Base-by-base conservation (phyloP, 371 early-diverging fungal species). In the Rhizopus microsporus region DNA sequence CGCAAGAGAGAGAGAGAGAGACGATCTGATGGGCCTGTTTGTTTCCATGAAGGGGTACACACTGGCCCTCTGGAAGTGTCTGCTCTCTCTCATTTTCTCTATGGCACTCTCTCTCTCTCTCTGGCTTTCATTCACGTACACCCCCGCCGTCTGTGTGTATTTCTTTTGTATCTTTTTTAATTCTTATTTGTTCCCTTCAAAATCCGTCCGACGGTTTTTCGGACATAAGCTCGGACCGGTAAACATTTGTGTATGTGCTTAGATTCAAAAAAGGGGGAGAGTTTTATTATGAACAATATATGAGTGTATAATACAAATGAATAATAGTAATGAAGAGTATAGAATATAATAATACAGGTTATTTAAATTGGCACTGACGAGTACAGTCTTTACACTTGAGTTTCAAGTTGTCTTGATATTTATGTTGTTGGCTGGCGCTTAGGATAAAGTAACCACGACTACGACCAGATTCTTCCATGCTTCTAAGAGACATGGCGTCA, bases 361-460 rank as follows among this genome's bases (percentile, higher is more conserved):
- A 34, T 35, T 47, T 59, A 7, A 56, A 9, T 32, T 51, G 54
- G n/a, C 64, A 63, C 7, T 63, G 57, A 29, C 64, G 59, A 39
- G 59, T 54, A 17, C 64, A 63, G 12, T 63, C 64, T 55, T 59
- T 43, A 30, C 64, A 63, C 17, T 58, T 63, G 37, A 63, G 16
- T 45, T 55, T 63, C n/a, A 29, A 17, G 39, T 12, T 5, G 10
- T 34, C 31, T 34, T 48, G 43, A 4, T 43, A 12, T 8, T 15
- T 44, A n/a, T 16, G 12, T 45, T 62, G n/a, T 15, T 59, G 44
- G 31, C 51, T 34, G 12, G 52, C 52, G 16, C 56, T 59, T 16
- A 94, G 68, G 46, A 94, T 60, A 67, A 93, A 93, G 68, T 93
- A 95, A 7, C 95, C 95, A 30, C 96, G 83, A 1, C 89, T 80